Evolutionary conservation across 495 filamentous ascomycete species (phyloP).

Genomic region (Lasiosphaeris hirsuta): DNA sequence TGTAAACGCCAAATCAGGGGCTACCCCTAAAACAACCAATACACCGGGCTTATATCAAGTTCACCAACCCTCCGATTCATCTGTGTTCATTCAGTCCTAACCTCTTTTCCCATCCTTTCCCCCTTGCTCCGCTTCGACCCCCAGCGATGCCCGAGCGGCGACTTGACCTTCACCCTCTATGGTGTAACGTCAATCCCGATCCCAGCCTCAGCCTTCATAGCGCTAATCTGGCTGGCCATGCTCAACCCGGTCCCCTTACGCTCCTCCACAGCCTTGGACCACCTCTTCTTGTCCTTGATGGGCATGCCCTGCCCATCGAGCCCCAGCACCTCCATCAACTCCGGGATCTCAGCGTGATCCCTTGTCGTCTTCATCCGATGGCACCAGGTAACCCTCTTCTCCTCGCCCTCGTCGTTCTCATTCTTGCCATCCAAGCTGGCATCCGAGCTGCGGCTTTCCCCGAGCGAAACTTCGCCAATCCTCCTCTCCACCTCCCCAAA

Average conservation of each 20-base stretch:
- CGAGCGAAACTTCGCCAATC: constrained; percentile 9
- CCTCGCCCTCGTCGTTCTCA: constrained; percentile 30
- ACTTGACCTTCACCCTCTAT: background rate
- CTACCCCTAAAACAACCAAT: too few species aligned
- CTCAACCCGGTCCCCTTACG: constrained; percentile 47
- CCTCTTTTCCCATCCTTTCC: too few species aligned
- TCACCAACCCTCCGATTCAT: too few species aligned
- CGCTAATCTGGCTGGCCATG: constrained; percentile 42
- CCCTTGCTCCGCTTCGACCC: background rate
- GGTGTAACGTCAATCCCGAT: background rate
- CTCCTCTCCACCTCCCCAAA: constrained; percentile 23
- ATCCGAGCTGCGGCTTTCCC: constrained; percentile 5
- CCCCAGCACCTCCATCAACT: constrained; percentile 60
- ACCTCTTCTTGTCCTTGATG: constrained; percentile 40
- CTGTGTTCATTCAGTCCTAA: too few species aligned
- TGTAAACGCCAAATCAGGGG: too few species aligned
- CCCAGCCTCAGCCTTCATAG: constrained; percentile 21
- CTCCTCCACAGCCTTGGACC: constrained; percentile 36
- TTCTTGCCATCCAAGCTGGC: constrained; percentile 28
- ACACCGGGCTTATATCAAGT: too few species aligned
- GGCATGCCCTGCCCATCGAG: constrained; percentile 45
- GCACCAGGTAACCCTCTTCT: constrained; percentile 69
- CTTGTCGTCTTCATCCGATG: constrained; percentile 79
- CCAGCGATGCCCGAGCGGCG: background rate
- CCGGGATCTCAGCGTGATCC: constrained; percentile 69